Base-by-base conservation (phyloP, 1,139 yeast species). In the Wickerhamomyces sp. region DNA sequence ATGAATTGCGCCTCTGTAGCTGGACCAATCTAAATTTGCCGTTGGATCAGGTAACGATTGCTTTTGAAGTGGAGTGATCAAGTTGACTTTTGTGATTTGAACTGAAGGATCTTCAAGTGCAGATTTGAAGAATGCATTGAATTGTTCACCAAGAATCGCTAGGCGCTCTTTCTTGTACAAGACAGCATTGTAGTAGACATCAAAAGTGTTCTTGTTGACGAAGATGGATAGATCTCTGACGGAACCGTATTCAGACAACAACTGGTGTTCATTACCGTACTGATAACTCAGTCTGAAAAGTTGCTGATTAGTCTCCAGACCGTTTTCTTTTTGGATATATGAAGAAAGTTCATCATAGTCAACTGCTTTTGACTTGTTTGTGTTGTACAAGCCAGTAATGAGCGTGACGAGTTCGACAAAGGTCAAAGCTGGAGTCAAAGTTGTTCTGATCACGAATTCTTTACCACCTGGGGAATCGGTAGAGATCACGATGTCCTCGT, bases 1-100 rank as follows among this genome's bases (percentile, higher is more conserved):
- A 55, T 93, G 98, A 48, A 91, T 93, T 10, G 97, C 89, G 31
- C 99, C 98, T 46, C 93, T 73, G 61, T 78, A 91, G 15, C 85
- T 85, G 29, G 79, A 68, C 97, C 97, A 91, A 58, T 88, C 95
- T 47, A 91, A 70, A 52, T 89, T 83, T 11, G 66, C 60, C 4
- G 88, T 85, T 28, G 99, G 98, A 55, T 89, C 93, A 6, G 98
- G 98, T 39, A 93, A 68, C 4, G 69, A 59, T 1, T 58, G 47
- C 25, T 53, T 54, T 53, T 88, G 95, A 2, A 77, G 55, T 11
- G 62, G 54, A 2, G 97, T 87, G 39, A 87, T 65, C 47, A 91
- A 68, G 30, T 75, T 72, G 18, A 85, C 72, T 40, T 75, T 66
- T 31, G 94, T 76, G 38, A 88, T 72, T 16, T 62, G 55, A 4